Conservation (phyloP, 164 flowering plant species). For the Litsea cubeba region DNA sequence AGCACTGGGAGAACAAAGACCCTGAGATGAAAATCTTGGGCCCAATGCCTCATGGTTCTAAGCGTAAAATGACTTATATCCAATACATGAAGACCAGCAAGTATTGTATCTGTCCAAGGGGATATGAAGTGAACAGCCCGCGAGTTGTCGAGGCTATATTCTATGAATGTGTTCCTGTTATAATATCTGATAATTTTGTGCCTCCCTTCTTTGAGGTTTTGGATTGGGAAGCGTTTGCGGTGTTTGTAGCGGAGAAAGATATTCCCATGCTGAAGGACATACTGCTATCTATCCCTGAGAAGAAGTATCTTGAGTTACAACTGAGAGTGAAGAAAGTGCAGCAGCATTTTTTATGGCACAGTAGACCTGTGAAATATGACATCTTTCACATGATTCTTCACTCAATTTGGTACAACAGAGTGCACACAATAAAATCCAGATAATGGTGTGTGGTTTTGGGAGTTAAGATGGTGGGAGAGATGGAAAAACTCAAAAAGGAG, state of each 20-base stretch:
- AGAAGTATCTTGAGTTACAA: conserved; percentile 5
- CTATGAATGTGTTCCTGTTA: conserved; percentile 40
- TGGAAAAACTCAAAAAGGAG: background rate
- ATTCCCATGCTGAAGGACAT: conserved; percentile 12
- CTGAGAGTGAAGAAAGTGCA: conserved; percentile 12
- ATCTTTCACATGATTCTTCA: conserved; percentile 14
- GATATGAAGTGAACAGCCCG: conserved; percentile 41
- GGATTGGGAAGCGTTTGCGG: conserved; percentile 11
- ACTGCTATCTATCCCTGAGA: conserved; percentile 9
- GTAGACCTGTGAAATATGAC: background rate
- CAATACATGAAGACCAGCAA: conserved; percentile 21
- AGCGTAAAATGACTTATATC: conserved; percentile 8
- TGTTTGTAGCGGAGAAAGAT: conserved; percentile 8
- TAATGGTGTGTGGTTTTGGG: background rate
- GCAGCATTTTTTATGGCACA: conserved; percentile 11
- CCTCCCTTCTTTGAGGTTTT: conserved; percentile 10
- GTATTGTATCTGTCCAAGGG: conserved; percentile 37
- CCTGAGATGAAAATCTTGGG: conserved; percentile 16
- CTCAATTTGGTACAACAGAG: conserved; percentile 12
- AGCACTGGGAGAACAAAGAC: conserved; percentile 34
- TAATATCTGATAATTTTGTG: conserved; percentile 19
- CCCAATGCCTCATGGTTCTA: conserved; percentile 6
- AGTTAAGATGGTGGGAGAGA: background rate
- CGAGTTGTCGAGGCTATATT: conserved; percentile 37
- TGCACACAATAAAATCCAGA: conserved; percentile 3